Evolutionary conservation across 2,329 filamentous ascomycete genomes (phyloP), one percentile per base, ranked within the genome.

Genomic region (Chaetothyriales sp.): DNA sequence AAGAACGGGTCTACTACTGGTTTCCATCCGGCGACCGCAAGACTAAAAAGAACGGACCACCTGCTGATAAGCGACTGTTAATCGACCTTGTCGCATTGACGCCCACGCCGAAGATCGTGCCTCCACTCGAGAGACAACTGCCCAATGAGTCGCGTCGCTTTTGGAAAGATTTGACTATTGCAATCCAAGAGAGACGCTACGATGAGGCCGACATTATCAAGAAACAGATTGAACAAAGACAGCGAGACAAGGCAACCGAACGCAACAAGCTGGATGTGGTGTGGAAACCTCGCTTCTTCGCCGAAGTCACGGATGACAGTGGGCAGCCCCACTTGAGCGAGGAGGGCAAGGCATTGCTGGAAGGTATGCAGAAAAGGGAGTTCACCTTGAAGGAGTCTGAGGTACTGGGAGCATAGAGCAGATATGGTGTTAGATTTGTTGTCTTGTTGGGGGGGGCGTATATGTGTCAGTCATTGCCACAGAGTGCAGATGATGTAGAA

Each of bases 261-360:
- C 76, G 92, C 44, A 84, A 90, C 63, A 75, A 75, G 44, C 76
- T 75, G 12, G 78, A 80, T 10, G 75, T 78, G 52, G 76, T 79
- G 32, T 98, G 86, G 81, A 74, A 81, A 58, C 92, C 92, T n/a
- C 75, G 87, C 44, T 98, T 94, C 70, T 98, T 98, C 68, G 80
- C 74, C 0, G 74, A 73, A 2, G 73, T 73, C 0, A 72, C 78
- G n/a, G 78, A 76, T 48, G 71, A 76, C 0, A 62, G 75, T 25
- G 81, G 81, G 1, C 75, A 72, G 60, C 81, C 81, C 0, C 74
- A 80, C 54, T 65, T 85, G 57, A 83, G 75, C 0, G 68, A 73
- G 46, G 79, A 83, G 47, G 81, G 81, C n/a, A 69, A 71, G 54
- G 68, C 68, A 60, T 77, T 68, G 3, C 65, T 85, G 49, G 68